A percentile compares a stretch with the other conserved stretches of the same genome.
Evolutionary conservation across 1,139 yeast genomes (phyloP).

Genomic region (Nadsonia starkeyi-henricii): DNA sequence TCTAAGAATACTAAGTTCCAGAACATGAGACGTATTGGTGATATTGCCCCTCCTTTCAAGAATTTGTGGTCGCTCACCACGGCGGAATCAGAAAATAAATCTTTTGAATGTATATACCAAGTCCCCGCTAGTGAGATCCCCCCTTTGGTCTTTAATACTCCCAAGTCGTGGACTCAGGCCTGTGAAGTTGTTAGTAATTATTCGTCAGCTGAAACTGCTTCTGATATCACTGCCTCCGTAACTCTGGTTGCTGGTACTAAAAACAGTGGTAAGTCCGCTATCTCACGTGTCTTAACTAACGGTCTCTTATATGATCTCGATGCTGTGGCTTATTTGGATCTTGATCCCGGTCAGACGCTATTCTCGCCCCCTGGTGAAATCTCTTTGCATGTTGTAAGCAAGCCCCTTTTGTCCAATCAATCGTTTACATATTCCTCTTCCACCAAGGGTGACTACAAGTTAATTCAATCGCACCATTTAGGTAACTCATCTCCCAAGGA

Average conservation of each 20-base stretch:
- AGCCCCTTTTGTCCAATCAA: constrained; percentile 20
- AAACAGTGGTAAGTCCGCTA: constrained; percentile 4
- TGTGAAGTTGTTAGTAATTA: constrained; percentile 3
- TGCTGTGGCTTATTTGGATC: constrained; percentile 36
- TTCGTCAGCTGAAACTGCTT: not conserved
- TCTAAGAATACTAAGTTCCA: not conserved
- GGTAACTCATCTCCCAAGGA: constrained; percentile 69
- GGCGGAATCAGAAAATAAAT: not conserved
- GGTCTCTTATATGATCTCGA: not conserved
- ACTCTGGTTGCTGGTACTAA: constrained; percentile 5
- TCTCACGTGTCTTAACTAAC: constrained; percentile 1
- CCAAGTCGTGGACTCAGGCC: constrained; percentile 3
- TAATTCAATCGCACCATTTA: constrained; percentile 31
- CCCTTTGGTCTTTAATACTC: not conserved
- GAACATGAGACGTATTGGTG: not conserved
- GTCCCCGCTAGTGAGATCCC: not conserved
- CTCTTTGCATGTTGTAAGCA: constrained; percentile 26
- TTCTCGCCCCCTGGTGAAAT: constrained; percentile 57
- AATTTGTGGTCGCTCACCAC: not conserved
- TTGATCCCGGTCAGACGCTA: constrained; percentile 91
- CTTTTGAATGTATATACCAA: not conserved
- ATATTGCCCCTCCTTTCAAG: not conserved
- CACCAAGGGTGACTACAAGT: constrained; percentile 14
- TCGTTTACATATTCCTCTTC: constrained; percentile 20
- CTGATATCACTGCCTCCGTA: not conserved